Conservation (phyloP, 805 yeast genomes). For the Yarrowia sp. region DNA sequence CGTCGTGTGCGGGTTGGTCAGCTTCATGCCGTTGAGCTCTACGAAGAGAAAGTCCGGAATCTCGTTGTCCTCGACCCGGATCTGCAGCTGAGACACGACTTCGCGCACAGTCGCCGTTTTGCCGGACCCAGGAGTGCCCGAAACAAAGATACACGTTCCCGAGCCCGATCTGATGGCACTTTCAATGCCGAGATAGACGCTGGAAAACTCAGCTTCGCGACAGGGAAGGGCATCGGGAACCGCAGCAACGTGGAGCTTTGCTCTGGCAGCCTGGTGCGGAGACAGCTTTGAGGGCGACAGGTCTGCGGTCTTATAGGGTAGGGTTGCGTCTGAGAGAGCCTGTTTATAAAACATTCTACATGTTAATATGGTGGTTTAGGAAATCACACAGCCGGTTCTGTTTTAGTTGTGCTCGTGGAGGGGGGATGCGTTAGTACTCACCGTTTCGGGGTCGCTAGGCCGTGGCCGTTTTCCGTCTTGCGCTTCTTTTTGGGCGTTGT, state of each 20-base stretch:
- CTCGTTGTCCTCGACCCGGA: slow-evolving; percentile 42
- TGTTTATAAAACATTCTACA: slow-evolving; percentile 26
- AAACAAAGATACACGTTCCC: slow-evolving; percentile 83
- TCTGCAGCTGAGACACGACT: slow-evolving; percentile 66
- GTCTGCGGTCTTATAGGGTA: slow-evolving; percentile 26
- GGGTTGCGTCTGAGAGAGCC: slow-evolving; percentile 4
- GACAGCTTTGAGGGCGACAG: slow-evolving; percentile 23
- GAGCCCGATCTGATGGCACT: slow-evolving; percentile 64
- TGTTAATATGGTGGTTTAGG: neutral
- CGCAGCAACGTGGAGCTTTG: slow-evolving; percentile 40
- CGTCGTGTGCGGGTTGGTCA: slow-evolving; percentile 73
- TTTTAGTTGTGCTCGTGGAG: neutral
- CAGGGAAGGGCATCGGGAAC: slow-evolving; percentile 67
- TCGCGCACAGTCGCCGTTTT: slow-evolving; percentile 92
- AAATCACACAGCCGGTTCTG: slow-evolving; percentile 21
- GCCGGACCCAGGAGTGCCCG: slow-evolving; percentile 98
- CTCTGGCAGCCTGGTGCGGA: slow-evolving; percentile 37
- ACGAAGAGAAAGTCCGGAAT: slow-evolving; percentile 60
- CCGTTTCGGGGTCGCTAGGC: slow-evolving; percentile 21
- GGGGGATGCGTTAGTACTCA: slow-evolving; percentile 14
- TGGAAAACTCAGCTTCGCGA: slow-evolving; percentile 76
- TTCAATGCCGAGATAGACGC: slow-evolving; percentile 65
- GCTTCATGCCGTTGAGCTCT: slow-evolving; percentile 88
- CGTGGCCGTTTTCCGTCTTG: slow-evolving; percentile 3
- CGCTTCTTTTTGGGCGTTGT: slow-evolving; percentile 27